These are phyloP conservation scores for Rhodamnia rubescens DNA, from an alignment of 345 rosid species.

Conservation along the genomic window DNA sequence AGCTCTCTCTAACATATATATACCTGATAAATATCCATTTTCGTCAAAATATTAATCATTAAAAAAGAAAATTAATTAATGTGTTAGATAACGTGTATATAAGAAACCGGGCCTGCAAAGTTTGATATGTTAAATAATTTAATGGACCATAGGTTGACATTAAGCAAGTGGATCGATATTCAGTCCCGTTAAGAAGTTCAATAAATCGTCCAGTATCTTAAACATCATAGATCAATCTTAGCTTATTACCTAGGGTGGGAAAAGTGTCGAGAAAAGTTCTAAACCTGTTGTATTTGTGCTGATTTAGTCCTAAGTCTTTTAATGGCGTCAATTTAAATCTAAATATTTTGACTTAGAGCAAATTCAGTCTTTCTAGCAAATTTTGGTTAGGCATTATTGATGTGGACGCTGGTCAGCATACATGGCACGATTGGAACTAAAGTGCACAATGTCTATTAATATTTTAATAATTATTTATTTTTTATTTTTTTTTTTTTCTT, in stretches of 20 bases:
- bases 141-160: background rate
- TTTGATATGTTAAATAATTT: background rate
- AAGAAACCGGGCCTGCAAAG: background rate
- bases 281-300: too few relatives aligned
- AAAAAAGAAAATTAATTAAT: background rate
- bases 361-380: too few relatives aligned
- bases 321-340: too few relatives aligned
- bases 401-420: too few relatives aligned
- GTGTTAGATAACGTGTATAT: background rate
- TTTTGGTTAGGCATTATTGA: too few relatives aligned
- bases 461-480: too few relatives aligned
- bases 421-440: too few relatives aligned
- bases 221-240: background rate
- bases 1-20: background rate
- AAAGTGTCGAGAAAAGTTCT: too few relatives aligned
- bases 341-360: too few relatives aligned
- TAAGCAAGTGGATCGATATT: background rate
- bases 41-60: background rate
- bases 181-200: background rate
- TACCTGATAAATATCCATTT: background rate
- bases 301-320: too few relatives aligned
- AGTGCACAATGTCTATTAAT: too few relatives aligned
- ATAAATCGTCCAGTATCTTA: background rate
- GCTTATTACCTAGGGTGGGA: background rate
- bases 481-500: too few relatives aligned